These are phyloP conservation scores for Withania somnifera DNA, from an alignment of 305 asterid genomes.

Conservation along the genomic window DNA sequence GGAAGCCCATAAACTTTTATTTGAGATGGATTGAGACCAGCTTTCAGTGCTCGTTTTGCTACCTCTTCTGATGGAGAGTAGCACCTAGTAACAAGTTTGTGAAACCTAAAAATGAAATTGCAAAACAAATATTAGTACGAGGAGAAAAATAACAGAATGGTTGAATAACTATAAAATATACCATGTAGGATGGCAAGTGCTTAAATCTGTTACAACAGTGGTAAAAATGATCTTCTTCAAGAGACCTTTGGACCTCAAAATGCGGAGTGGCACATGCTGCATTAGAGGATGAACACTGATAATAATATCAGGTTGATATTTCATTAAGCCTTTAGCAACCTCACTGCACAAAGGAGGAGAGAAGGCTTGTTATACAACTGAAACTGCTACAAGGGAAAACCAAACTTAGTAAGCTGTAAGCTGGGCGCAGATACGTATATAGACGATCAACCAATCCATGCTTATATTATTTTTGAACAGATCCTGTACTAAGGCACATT, in stretches of 20 bases:
- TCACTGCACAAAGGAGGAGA: conserved; percentile 44
- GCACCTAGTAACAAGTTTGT: conserved; percentile 95
- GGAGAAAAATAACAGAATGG: not conserved
- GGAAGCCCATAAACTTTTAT: conserved; percentile 92
- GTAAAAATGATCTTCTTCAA: conserved; percentile 88
- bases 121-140: conserved; percentile 5
- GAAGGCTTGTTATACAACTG: not conserved
- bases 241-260: conserved; percentile 82
- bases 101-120: conserved; percentile 56
- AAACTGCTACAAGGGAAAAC: not conserved
- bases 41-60: conserved; percentile 80
- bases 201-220: conserved; percentile 82
- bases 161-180: conserved; percentile 18
- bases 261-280: conserved; percentile 96
- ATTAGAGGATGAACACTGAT: conserved; percentile 96
- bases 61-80: conserved; percentile 95
- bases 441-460: not conserved
- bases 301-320: conserved; percentile 86
- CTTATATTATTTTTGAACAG: not conserved
- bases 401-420: not conserved
- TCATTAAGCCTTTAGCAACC: conserved; percentile 92
- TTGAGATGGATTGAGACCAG: conserved; percentile 76
- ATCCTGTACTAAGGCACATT: no score
- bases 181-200: conserved; percentile 99
- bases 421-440: not conserved